phyloP scores from a whole-genome alignment of 345 rosid species.

The Dovyalis caffra region DNA sequence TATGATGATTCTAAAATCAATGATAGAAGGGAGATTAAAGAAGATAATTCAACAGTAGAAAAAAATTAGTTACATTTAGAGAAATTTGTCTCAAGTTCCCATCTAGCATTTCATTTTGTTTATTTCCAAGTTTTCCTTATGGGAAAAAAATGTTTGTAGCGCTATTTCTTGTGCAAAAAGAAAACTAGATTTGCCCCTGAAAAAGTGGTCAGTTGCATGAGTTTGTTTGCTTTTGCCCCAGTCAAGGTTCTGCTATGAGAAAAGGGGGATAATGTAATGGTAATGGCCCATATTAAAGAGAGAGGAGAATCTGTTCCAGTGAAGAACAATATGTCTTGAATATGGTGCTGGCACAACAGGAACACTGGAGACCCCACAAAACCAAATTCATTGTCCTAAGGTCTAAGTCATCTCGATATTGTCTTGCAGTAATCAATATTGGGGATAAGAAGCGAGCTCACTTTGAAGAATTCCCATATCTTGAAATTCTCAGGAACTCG shows the following conservation, averaged over 20 bases:
- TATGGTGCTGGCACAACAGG: background rate
- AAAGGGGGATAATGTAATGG: background rate
- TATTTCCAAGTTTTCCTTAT: background rate
- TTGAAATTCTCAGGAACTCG: background rate
- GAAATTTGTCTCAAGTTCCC: background rate
- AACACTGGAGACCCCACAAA: background rate
- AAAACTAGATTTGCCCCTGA: background rate
- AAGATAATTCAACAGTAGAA: background rate
- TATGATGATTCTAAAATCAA: background rate
- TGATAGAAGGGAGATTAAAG: background rate
- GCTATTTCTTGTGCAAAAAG: background rate
- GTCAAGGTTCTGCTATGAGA: background rate
- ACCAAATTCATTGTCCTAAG: background rate
- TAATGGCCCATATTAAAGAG: background rate
- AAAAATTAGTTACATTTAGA: background rate
- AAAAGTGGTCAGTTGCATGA: background rate
- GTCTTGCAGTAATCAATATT: background rate
- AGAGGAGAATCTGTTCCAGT: background rate
- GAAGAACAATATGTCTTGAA: background rate
- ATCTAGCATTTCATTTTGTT: background rate
- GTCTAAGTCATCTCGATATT: background rate
- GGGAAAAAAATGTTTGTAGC: background rate
- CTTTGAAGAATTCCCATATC: background rate
- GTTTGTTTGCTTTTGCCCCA: background rate
- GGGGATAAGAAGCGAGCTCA: background rate